A percentile compares a stretch with the other conserved stretches of the same genome.
These are phyloP conservation scores for Epithemia pelagica DNA, from an alignment of 108 stramenopile species.

Conservation along the genomic window DNA sequence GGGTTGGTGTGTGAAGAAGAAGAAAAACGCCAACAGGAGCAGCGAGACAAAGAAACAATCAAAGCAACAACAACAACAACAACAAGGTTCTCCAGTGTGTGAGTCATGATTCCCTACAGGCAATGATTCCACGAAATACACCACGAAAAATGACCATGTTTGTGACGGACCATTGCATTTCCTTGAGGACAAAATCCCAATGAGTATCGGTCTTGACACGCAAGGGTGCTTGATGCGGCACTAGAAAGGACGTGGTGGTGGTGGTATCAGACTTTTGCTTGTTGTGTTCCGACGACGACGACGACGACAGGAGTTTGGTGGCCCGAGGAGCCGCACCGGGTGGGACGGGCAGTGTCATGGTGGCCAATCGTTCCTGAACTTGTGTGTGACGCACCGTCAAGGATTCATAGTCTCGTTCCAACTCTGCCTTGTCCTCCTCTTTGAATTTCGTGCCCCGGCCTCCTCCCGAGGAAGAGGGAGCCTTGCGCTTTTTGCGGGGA, in stretches of 20 bases:
- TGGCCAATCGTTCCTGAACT: neutral
- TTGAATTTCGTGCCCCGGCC: too few relatives aligned
- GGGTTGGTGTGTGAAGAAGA: too few relatives aligned
- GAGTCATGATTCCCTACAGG: too few relatives aligned
- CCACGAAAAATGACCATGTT: too few relatives aligned
- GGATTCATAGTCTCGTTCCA: neutral
- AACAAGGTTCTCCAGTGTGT: too few relatives aligned
- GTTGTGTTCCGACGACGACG: neutral
- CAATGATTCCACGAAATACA: neutral
- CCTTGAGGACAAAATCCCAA: constrained; percentile 78
- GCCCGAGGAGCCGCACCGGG: neutral
- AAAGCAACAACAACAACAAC: too few relatives aligned
- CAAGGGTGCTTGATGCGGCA: constrained; percentile 14
- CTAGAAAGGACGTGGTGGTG: neutral
- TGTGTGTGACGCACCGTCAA: neutral
- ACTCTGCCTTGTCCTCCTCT: neutral
- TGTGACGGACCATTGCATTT: constrained; percentile 33
- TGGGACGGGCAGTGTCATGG: neutral
- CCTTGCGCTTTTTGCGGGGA: too few relatives aligned
- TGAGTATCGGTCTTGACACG: constrained; percentile 46
- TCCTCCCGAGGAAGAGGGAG: too few relatives aligned
- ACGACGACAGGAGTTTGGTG: neutral
- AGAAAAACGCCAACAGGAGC: too few relatives aligned
- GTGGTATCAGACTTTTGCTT: neutral
- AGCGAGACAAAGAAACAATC: too few relatives aligned